Conservation (phyloP, 2,329 filamentous ascomycete species). For the Gnomoniopsis sp. region DNA sequence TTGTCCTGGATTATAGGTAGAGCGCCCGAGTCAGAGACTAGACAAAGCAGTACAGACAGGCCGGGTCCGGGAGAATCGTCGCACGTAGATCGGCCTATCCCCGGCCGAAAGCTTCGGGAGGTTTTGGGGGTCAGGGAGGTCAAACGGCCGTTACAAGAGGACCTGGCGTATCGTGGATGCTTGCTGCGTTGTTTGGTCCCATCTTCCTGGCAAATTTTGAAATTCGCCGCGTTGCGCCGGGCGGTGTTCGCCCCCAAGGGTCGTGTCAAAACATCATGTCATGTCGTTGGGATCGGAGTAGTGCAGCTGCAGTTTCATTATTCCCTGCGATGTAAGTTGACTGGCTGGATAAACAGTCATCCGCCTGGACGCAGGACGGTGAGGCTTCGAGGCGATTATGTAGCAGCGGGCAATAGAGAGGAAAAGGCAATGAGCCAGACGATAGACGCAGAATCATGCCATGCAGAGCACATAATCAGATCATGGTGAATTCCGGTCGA, state of each 20-base stretch:
- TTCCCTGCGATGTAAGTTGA: neutral
- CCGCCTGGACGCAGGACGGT: neutral
- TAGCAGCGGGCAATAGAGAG: neutral
- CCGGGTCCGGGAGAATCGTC: neutral
- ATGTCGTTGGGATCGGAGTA: neutral
- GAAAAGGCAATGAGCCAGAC: neutral
- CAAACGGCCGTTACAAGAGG: neutral
- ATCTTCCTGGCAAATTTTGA: neutral
- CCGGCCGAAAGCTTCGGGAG: neutral
- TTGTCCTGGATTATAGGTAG: too few relatives aligned
- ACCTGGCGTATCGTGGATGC: neutral
- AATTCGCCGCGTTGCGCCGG: neutral
- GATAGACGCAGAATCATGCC: slow-evolving; percentile 10
- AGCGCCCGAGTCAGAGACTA: neutral
- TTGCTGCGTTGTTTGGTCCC: neutral
- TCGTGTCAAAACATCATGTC: neutral
- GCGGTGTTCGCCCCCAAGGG: neutral
- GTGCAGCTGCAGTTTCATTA: neutral
- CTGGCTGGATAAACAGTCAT: neutral
- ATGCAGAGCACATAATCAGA: slow-evolving; percentile 1
- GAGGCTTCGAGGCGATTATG: slow-evolving; percentile 4
- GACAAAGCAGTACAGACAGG: neutral
- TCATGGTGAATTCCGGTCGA: neutral
- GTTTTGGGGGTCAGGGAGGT: too few relatives aligned
- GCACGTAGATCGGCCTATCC: slow-evolving; percentile 1